Base-by-base conservation (phyloP, 352 stramenopile genomes). In the Phytophthora idaei region DNA sequence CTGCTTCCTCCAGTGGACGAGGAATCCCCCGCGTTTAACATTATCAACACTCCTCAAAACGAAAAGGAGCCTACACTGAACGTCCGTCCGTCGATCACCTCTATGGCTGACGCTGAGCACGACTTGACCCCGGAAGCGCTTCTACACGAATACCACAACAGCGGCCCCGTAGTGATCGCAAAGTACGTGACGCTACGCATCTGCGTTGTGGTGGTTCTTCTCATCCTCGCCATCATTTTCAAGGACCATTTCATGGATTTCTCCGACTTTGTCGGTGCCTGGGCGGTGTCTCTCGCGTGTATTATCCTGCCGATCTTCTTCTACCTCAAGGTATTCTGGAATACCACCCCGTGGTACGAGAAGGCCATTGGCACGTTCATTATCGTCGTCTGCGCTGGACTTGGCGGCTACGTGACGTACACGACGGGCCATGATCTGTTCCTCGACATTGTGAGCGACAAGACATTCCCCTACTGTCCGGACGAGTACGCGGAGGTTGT, bases 281-380 rank as follows among this genome's bases (percentile, higher is more conserved):
- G 73, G 56, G 70, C 70, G 45, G 81, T 87, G 36, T 77, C 81
- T n/a, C 68, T 87, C 42, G 76, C 74, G 47, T 92, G 81, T 68
- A 88, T 89, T 31, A 83, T 90, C 47, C 61, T 92, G 39, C 83
- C 83, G 7, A 87, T 88, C 54, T 66, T 80, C 42, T 89, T 92
- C 67, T 92, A 92, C 80, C 64, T 92, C n/a, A 90, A 89, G 65
- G 74, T 82, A 50, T 77, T 87, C 59, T 89, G 80, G 80, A 51
- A 69, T 34, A 60, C 56, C 15, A 59, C 78, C 28, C 74, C 67
- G 7, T 74, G 77, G 66, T 85, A 85, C 70, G 76, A 87, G 59
- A 83, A 83, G 53, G 34, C 42, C 2, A 47, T 71, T 5, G 78
- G 71, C 41, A 31, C 54, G 5, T 57, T 81, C n/a, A 69, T 85